phyloP scores from a whole-genome alignment of 106 monocot species.

The Ottelia alismoides region DNA sequence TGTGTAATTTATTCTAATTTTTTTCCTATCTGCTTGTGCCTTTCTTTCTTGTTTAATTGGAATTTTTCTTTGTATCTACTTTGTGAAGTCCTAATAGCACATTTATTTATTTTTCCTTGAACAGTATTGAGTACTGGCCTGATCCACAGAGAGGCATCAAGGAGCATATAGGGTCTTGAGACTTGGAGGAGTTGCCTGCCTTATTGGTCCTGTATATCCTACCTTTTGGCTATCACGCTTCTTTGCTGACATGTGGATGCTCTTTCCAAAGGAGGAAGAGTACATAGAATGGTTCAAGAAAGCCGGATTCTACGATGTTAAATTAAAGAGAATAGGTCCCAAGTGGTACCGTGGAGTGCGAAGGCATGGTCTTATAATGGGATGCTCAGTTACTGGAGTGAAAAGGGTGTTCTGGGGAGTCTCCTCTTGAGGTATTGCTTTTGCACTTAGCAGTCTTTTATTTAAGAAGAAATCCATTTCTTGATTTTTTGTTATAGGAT shows the following conservation, averaged over 20 bases:
- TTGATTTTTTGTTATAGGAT: no score
- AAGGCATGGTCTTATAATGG: constrained; percentile 87
- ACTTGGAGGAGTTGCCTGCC: constrained; percentile 68
- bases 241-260: constrained; percentile 96
- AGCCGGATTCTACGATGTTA: constrained; percentile 85
- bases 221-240: constrained; percentile 95
- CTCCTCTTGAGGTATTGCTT: constrained; percentile 54
- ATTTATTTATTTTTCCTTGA: no score
- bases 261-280: constrained; percentile 93
- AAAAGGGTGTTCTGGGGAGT: constrained; percentile 73
- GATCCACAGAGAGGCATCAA: constrained; percentile 88
- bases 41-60: no score
- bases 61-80: no score
- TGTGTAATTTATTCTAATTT: no score
- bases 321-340: constrained; percentile 81
- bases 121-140: constrained; percentile 94
- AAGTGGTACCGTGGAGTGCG: constrained; percentile 97
- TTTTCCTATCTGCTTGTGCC: no score
- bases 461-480: no score
- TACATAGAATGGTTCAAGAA: constrained; percentile 93
- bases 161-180: constrained; percentile 84
- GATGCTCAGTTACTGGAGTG: constrained; percentile 90
- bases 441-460: no score
- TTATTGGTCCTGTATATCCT: constrained; percentile 94
- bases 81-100: no score